Evolutionary conservation across 116 monocot species (phyloP).

Genomic region (Posidonia oceanica): DNA sequence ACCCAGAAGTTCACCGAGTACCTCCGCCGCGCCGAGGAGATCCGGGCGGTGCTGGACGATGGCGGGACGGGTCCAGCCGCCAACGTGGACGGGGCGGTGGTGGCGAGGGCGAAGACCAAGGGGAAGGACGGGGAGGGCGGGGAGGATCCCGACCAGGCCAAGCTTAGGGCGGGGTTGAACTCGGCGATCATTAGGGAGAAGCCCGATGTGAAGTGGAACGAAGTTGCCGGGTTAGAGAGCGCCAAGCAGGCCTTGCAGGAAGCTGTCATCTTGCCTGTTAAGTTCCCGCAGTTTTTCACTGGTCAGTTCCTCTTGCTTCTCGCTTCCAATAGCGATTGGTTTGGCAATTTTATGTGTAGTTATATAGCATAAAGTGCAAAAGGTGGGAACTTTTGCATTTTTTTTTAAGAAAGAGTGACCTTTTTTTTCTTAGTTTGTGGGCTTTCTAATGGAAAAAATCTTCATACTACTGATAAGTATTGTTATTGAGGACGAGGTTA

Average conservation of each 20-base stretch:
- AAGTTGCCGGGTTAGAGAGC: constrained; percentile 90
- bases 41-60: constrained; percentile 85
- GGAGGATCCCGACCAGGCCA: constrained; percentile 76
- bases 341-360: too few relatives aligned
- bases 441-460: too few relatives aligned
- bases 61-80: constrained; percentile 62
- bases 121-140: constrained; percentile 67
- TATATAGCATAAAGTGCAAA: too few relatives aligned
- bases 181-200: constrained; percentile 93
- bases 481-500: too few relatives aligned
- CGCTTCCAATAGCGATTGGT: background rate
- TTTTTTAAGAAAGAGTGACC: too few relatives aligned
- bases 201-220: constrained; percentile 92
- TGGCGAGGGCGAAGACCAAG: constrained; percentile 78
- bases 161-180: constrained; percentile 79
- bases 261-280: constrained; percentile 95
- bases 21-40: constrained; percentile 98
- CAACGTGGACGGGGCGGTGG: constrained; percentile 69
- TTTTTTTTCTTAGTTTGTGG: too few relatives aligned
- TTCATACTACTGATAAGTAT: too few relatives aligned
- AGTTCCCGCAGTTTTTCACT: constrained; percentile 98
- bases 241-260: constrained; percentile 98
- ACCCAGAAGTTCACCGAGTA: constrained; percentile 99
- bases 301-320: constrained; percentile 19
- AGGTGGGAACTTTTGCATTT: too few relatives aligned